Conservation (phyloP, 75 land plant species). For the Sequoiadendron giganteum region DNA sequence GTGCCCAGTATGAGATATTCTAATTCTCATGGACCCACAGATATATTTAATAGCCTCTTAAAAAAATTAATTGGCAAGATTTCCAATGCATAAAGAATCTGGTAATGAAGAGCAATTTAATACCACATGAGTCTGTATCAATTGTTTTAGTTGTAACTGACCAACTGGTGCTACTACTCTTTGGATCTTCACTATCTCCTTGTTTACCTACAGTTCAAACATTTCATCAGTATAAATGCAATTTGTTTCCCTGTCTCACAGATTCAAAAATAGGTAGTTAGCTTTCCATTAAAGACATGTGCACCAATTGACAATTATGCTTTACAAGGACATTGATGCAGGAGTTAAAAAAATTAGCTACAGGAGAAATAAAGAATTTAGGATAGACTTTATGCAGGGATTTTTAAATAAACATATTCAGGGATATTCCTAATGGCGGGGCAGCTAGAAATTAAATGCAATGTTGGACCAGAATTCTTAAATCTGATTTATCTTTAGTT, state of each 20-base stretch:
- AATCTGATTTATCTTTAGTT: no score
- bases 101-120: conserved; percentile 7
- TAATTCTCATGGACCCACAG: not conserved
- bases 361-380: no score
- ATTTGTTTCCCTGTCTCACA: not conserved
- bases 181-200: conserved; percentile 97
- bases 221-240: conserved; percentile 7
- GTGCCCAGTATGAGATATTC: not conserved
- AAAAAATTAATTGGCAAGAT: not conserved
- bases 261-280: not conserved
- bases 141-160: conserved; percentile 77
- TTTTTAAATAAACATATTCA: no score
- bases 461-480: no score
- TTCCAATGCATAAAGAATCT: not conserved
- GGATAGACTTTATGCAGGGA: no score
- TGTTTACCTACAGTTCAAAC: conserved; percentile 67
- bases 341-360: not conserved
- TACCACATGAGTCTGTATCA: conserved; percentile 95
- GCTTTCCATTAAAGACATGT: not conserved
- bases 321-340: not conserved
- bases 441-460: no score
- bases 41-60: not conserved
- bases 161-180: conserved; percentile 92
- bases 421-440: no score
- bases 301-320: not conserved